These are phyloP conservation scores for Angomonas deanei DNA, from an alignment of 208 protist genomes.

Conservation along the genomic window DNA sequence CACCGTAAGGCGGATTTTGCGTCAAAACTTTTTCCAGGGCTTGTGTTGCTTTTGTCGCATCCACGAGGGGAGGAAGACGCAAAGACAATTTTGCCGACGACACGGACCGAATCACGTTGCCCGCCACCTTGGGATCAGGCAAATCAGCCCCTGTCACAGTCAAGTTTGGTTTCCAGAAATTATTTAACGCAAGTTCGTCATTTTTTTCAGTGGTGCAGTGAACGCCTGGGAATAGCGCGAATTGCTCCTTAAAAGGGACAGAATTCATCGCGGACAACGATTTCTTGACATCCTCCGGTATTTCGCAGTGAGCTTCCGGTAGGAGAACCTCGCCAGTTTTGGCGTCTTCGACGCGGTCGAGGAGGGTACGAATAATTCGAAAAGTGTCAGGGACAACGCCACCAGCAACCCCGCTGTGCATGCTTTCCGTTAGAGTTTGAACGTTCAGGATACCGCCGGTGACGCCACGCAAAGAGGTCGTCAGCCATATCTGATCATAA, in stretches of 20 bases:
- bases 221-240: slow-evolving; percentile 32
- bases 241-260: slow-evolving; percentile 58
- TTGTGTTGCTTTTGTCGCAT: slow-evolving; percentile 35
- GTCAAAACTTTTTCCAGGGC: slow-evolving; percentile 71
- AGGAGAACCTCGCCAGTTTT: slow-evolving; percentile 86
- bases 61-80: slow-evolving; percentile 82
- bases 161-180: slow-evolving; percentile 91
- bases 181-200: slow-evolving; percentile 73
- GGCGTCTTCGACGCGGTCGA: slow-evolving; percentile 89
- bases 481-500: slow-evolving; percentile 95
- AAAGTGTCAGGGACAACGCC: slow-evolving; percentile 95
- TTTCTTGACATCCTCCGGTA: slow-evolving; percentile 64
- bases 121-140: slow-evolving; percentile 70
- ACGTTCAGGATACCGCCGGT: slow-evolving; percentile 78
- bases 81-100: slow-evolving; percentile 92
- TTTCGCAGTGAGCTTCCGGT: slow-evolving; percentile 79
- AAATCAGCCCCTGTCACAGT: slow-evolving; percentile 89
- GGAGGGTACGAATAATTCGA: slow-evolving; percentile 81
- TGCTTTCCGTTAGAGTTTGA: slow-evolving; percentile 80
- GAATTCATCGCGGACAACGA: slow-evolving; percentile 45
- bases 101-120: slow-evolving; percentile 90
- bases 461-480: slow-evolving; percentile 90
- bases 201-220: slow-evolving; percentile 40
- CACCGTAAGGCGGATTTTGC: slow-evolving; percentile 87
- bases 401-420: slow-evolving; percentile 88